A percentile compares a stretch with the other conserved stretches of the same genome.
These are phyloP conservation scores for Pleodorina starrii DNA, from an alignment of 139 green algal genomes.

Conservation along the genomic window DNA sequence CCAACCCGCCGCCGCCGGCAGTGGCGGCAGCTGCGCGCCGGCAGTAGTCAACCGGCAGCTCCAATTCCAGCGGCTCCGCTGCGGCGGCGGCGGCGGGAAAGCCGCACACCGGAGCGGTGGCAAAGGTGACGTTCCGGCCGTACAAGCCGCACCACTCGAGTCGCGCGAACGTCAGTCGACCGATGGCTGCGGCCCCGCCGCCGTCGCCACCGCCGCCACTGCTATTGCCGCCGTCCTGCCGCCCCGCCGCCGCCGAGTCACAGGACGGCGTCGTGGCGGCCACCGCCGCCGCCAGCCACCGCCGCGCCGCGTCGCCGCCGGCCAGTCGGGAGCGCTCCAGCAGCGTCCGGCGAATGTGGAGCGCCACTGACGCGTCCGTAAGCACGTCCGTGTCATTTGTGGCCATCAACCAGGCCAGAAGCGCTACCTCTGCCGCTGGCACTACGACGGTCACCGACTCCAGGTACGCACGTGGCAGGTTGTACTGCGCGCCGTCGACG, in stretches of 20 bases:
- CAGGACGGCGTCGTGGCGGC: neutral
- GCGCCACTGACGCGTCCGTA: neutral
- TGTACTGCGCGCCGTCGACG: neutral
- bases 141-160: conserved; percentile 6
- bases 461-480: neutral
- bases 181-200: neutral
- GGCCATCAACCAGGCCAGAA: neutral
- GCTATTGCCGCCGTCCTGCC: neutral
- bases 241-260: neutral
- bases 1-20: too few species aligned
- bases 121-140: conserved; percentile 5
- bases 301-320: neutral
- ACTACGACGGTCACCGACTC: conserved; percentile 9
- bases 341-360: neutral
- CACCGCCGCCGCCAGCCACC: neutral
- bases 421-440: neutral
- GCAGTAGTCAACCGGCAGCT: neutral
- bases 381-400: neutral
- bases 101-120: neutral
- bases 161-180: neutral
- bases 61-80: neutral
- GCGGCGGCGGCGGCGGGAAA: neutral
- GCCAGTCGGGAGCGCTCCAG: neutral
- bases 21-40: too few species aligned
- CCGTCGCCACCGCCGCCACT: neutral